phyloP scores from a whole-genome alignment of 805 yeast genomes.

The Wickerhamomyces mucosus region DNA sequence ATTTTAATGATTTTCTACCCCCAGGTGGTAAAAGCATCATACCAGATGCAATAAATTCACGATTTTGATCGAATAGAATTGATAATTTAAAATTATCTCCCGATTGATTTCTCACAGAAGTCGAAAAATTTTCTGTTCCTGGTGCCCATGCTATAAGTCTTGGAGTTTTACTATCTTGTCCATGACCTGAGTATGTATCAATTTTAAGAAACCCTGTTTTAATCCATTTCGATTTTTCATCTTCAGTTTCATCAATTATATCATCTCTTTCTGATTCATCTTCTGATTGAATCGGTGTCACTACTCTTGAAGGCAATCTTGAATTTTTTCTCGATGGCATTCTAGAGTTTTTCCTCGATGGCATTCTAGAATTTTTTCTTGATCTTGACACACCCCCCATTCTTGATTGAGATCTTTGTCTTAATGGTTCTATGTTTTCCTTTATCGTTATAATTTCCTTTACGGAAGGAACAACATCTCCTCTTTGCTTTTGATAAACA shows the following conservation, averaged over 20 bases:
- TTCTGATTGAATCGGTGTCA: conserved; percentile 1
- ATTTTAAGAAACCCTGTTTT: conserved; percentile 29
- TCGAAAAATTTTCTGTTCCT: conserved; percentile 36
- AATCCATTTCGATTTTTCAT: conserved; percentile 46
- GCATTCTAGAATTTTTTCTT: conserved; percentile 9
- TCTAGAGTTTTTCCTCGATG: conserved; percentile 11
- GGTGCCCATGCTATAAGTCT: conserved; percentile 61
- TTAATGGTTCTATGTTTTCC: conserved; percentile 5
- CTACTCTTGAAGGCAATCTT: conserved; percentile 5
- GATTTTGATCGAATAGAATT: conserved; percentile 52
- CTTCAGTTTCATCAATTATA: conserved; percentile 19
- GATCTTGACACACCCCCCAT: conserved; percentile 4
- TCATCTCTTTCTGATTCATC: conserved; percentile 23
- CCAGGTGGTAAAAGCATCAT: conserved; percentile 43
- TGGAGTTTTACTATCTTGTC: conserved; percentile 32
- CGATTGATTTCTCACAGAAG: conserved; percentile 27
- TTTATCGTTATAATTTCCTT: conserved; percentile 43
- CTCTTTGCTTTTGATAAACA: conserved; percentile 37
- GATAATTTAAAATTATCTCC: conserved; percentile 53
- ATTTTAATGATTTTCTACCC: conserved; percentile 49
- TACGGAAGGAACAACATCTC: conserved; percentile 43
- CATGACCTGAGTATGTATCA: conserved; percentile 44
- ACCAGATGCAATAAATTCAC: conserved; percentile 65
- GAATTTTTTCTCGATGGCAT: conserved; percentile 4
- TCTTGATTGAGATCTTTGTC: neutral